These are phyloP conservation scores for Coemansia sp. DNA, from an alignment of 192 early-diverging fungal species.

Conservation along the genomic window DNA sequence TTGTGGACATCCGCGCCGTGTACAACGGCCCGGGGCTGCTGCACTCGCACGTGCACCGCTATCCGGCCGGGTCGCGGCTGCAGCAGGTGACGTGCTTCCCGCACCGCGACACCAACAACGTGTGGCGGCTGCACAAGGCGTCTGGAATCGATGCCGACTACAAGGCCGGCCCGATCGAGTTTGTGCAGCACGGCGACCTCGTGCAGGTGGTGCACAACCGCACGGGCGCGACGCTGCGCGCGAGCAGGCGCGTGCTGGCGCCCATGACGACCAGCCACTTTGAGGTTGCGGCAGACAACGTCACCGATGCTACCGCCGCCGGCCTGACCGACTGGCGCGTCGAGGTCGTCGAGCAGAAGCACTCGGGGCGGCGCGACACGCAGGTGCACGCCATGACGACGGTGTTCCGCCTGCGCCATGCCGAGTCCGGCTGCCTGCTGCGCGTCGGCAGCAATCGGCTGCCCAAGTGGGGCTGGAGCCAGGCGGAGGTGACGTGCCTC, in stretches of 20 bases:
- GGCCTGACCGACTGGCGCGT: constrained; percentile 64
- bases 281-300: constrained; percentile 55
- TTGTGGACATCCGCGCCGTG: constrained; percentile 26
- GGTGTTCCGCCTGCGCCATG: constrained; percentile 71
- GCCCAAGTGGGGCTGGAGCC: constrained; percentile 86
- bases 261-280: constrained; percentile 67
- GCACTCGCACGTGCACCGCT: constrained; percentile 61
- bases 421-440: constrained; percentile 72
- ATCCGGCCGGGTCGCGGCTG: constrained; percentile 62
- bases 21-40: constrained; percentile 46
- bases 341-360: constrained; percentile 49
- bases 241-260: constrained; percentile 59
- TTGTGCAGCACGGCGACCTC: constrained; percentile 70
- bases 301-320: constrained; percentile 66
- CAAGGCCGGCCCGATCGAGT: constrained; percentile 48
- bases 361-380: constrained; percentile 48
- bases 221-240: constrained; percentile 57
- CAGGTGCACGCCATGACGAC: constrained; percentile 57
- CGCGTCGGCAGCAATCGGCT: constrained; percentile 65
- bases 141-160: constrained; percentile 30
- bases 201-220: constrained; percentile 69
- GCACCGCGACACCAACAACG: constrained; percentile 72
- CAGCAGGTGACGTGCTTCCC: constrained; percentile 90
- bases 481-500: constrained; percentile 90
- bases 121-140: constrained; percentile 56